Base-by-base conservation (phyloP, 2,329 filamentous ascomycete species). In the Aureobasidium mangrovei region DNA sequence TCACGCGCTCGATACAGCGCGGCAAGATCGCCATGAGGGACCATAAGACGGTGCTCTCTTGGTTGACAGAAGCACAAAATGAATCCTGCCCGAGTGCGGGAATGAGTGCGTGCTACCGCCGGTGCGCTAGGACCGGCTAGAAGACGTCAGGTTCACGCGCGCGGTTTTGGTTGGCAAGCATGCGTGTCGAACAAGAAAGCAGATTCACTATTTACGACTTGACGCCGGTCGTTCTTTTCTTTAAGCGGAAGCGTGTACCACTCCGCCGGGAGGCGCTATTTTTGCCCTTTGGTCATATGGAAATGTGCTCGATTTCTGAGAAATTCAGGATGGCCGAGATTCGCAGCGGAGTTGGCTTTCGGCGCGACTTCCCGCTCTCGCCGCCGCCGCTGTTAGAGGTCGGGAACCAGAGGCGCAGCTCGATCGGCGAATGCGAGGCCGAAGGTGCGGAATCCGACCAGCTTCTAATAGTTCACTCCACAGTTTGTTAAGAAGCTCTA, bases 1-100 rank as follows among this genome's bases (percentile, higher is more conserved):
- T 24, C 31, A n/a, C 1, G 9, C 26, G 12, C 31, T 9, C 44
- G 44, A 36, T 31, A 47, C 44, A 24, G 44, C 4, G 44, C 36
- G n/a, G 44, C 44, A 47, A 47, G 44, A 47, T 9, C 44, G 44
- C 44, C 44, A 47, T 2, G 44, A 47, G 32, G 36, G n/a, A 9
- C 44, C 44, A 18, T 47, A 31, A 38, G 44, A 45, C 24, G 29
- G 24, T 45, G 12, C 4, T 45, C 31, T 32, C 33, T 36, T 47
- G 44, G 32, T 32, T 32, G 43, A 45, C 28, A 45, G 43, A 45
- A 29, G 43, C 43, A 45, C 31, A 29, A 26, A 45, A 45, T 45
- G 12, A 45, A 29, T 29, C 31, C 43, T 45, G 24, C 43, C 31
- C 31, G 43, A 45, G 43, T 33, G 31, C 43, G 29, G 43, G 31